These are phyloP conservation scores for Citropsis articulata DNA, from an alignment of 345 rosid species.

Conservation along the genomic window DNA sequence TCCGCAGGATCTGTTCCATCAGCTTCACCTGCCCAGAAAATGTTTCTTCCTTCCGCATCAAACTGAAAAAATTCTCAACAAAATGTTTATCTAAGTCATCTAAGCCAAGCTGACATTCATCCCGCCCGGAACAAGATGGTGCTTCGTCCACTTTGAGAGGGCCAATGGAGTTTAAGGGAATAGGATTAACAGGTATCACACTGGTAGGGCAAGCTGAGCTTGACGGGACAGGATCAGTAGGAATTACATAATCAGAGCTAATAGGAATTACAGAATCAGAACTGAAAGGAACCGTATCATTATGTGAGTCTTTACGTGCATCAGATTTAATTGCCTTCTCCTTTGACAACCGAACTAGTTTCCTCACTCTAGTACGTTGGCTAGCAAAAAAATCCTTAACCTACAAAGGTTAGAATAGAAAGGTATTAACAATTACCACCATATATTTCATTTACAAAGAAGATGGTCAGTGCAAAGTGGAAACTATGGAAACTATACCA, in stretches of 20 bases:
- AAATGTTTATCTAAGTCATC: conserved; percentile 67
- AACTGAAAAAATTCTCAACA: conserved; percentile 61
- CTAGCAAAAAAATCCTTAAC: conserved; percentile 85
- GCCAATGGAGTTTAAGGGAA: conserved; percentile 46
- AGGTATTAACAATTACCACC: background rate
- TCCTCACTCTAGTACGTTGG: conserved; percentile 87
- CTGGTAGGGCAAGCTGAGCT: conserved; percentile 35
- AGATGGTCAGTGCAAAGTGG: background rate
- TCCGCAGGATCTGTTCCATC: conserved; percentile 89
- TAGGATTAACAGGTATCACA: conserved; percentile 36
- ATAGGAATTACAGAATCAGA: conserved; percentile 37
- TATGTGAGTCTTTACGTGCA: conserved; percentile 25
- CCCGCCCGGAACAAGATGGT: conserved; percentile 48
- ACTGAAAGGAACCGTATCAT: conserved; percentile 27
- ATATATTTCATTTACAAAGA: conserved; percentile 1
- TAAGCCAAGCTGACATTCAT: conserved; percentile 53
- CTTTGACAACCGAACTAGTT: conserved; percentile 67
- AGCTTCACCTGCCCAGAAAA: conserved; percentile 90
- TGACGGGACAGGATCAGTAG: conserved; percentile 47
- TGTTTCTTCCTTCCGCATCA: conserved; percentile 77
- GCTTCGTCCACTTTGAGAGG: conserved; percentile 45
- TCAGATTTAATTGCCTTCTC: conserved; percentile 56
- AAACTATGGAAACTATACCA: background rate
- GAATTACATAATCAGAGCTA: conserved; percentile 33
- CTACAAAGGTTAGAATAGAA: conserved; percentile 34